Evolutionary conservation across 768 basidiomycete genomes (phyloP), one percentile per base, ranked within the genome.

Genomic region (Leccinum ochraceum): DNA sequence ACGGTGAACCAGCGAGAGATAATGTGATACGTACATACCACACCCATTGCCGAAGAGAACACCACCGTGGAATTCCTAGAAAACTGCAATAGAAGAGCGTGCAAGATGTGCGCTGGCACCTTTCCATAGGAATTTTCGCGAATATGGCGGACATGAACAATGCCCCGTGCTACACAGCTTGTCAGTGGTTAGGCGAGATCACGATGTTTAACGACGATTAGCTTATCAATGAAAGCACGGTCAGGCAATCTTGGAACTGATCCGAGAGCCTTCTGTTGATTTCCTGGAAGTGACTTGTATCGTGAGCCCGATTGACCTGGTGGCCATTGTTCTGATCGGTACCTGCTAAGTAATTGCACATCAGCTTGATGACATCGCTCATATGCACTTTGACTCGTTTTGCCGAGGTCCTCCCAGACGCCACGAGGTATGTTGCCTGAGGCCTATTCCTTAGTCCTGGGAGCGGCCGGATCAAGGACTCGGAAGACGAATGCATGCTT

Each of bases 121-220:
- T 57, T 72, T 69, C 69, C 46, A 62, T 62, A 64, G 54, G 64
- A 71, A 69, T 37, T 46, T 49, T 68, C 62, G 61, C 56, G 55
- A 63, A 65, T 58, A 65, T 34, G 61, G 62, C 71, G 71, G 71
- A 72, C 66, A 72, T 72, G 71, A 72, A 66, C 54, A 62, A 62
- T 52, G 57, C 65, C 60, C 30, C 56, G 54, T 60, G 24, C 22
- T 50, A 57, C 66, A 72, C 61, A 55, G 66, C 58, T 61, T 59
- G 56, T 51, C 20, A 30, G 62, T 20, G 51, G 53, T 67, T 71
- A 70, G 66, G 68, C 68, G 70, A 71, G 57, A 69, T 70, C 63
- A 63, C 62, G 20, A 54, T 8, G 22, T 37, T 26, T 2, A 54
- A 16, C 53, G 53, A 22, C 24, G 59, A 71, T 57, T 56, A 48